Conservation (phyloP, 2,329 filamentous ascomycete species). For the Karstenula rhodostoma region DNA sequence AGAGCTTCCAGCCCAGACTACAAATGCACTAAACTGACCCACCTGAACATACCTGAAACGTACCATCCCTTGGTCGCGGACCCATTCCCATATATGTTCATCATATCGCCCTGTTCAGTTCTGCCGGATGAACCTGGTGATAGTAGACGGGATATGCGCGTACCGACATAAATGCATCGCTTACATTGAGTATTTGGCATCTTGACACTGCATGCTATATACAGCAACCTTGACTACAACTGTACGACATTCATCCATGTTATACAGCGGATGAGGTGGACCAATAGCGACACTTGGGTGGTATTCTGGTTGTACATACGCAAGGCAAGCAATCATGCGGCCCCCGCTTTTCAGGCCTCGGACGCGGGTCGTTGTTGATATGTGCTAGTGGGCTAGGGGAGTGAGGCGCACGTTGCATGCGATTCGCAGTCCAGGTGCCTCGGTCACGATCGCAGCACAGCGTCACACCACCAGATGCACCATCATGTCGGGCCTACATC, state of each 20-base stretch:
- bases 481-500: no score
- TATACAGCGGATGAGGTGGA: background rate
- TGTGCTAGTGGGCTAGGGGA: background rate
- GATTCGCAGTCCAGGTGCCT: background rate
- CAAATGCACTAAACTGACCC: background rate
- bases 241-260: background rate
- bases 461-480: background rate
- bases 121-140: conserved; percentile 1
- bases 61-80: background rate
- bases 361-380: background rate
- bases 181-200: background rate
- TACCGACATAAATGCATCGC: background rate
- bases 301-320: background rate
- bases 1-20: conserved; percentile 34
- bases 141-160: background rate
- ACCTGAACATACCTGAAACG: background rate
- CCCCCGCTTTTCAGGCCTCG: conserved; percentile 4
- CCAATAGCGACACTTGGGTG: conserved; percentile 1
- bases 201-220: background rate
- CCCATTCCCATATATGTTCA: background rate
- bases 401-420: background rate
- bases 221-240: background rate
- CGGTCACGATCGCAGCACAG: background rate
- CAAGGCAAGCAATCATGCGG: background rate
- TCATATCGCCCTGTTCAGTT: background rate